Evolutionary conservation across 371 early-diverging fungal genomes (phyloP), one percentile per base, ranked within the genome.

Genomic region (Mucor racemosus): DNA sequence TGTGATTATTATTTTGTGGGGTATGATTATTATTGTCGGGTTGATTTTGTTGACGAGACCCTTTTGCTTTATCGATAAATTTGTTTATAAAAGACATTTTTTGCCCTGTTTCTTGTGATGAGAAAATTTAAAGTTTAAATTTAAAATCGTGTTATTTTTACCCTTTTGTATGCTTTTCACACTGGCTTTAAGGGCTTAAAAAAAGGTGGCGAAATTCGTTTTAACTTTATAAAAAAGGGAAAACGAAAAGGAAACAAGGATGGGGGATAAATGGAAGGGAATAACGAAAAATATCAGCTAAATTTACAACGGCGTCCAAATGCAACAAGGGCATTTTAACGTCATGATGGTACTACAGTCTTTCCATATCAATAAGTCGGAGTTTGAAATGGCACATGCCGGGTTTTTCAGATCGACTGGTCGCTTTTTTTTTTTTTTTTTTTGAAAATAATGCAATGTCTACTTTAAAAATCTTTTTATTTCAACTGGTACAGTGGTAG

Each of bases 51-150:
- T 67, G 64, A 39, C 65, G 64, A 63, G 69, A 60, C 17, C 63
- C 59, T 58, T 66, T 71, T n/a, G 71, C 71, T 42, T 66, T 71
- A 38, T 71, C 71, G 13, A 71, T 71, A 46, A 71, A 62, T 44
- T 71, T 71, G 54, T 71, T 71, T 21, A 71, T 57, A 56, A 71
- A 71, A 34, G 71, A 71, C 71, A 71, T 69, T 48, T 48, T 19
- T 50, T 50, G 50, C 50, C 26, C 50, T 50, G 50, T 26, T 26
- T 26, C 3, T 26, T 26, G 26, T 26, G 26, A 26, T 26, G 26
- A 26, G 26, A 26, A 17, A 17, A 44, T 17, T 44, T 44, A 44
- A 44, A 17, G 44, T 44, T 44, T 17, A 7, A 8, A 15, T 5
- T 44, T 7, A 15, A 8, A n/a, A 0, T 7, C 0, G 17, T 44